phyloP scores from a whole-genome alignment of 306 rosid species.

The Inga oerstediana region DNA sequence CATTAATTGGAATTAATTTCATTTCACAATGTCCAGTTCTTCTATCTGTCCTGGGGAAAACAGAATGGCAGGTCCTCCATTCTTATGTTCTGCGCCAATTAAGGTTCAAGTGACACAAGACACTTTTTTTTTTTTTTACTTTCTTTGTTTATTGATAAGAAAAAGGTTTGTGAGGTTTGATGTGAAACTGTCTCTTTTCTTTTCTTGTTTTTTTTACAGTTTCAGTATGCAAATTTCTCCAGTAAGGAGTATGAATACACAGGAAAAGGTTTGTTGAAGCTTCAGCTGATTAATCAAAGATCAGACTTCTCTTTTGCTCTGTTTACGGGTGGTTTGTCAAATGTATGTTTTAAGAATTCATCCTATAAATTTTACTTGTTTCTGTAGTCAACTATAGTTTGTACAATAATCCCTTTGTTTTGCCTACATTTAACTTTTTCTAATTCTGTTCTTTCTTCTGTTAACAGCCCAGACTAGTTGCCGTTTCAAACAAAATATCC shows the following conservation, averaged over 20 bases:
- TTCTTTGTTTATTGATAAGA: slow-evolving; percentile 15
- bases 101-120: slow-evolving; percentile 54
- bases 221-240: slow-evolving; percentile 81
- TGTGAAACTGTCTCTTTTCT: neutral
- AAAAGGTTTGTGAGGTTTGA: slow-evolving; percentile 1
- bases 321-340: slow-evolving; percentile 78
- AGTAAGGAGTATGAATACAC: slow-evolving; percentile 53
- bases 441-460: slow-evolving; percentile 18
- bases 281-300: slow-evolving; percentile 93
- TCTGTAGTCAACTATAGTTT: neutral
- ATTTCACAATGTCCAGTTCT: slow-evolving; percentile 58
- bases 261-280: slow-evolving; percentile 74
- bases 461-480: slow-evolving; percentile 81
- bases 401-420: neutral
- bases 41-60: slow-evolving; percentile 69
- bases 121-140: neutral
- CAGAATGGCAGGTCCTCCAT: slow-evolving; percentile 53
- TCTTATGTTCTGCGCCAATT: slow-evolving; percentile 81
- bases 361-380: neutral
- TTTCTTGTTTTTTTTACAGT: slow-evolving; percentile 52
- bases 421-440: neutral
- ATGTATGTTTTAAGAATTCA: slow-evolving; percentile 43
- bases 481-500: slow-evolving; percentile 61
- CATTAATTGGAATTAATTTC: slow-evolving; percentile 31
- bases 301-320: slow-evolving; percentile 80